Percentiles rank a stretch among this genome's conserved stretches.
These are phyloP conservation scores for Furcasterigmium sp. DNA, from an alignment of 2,329 filamentous ascomycete species.

Conservation along the genomic window DNA sequence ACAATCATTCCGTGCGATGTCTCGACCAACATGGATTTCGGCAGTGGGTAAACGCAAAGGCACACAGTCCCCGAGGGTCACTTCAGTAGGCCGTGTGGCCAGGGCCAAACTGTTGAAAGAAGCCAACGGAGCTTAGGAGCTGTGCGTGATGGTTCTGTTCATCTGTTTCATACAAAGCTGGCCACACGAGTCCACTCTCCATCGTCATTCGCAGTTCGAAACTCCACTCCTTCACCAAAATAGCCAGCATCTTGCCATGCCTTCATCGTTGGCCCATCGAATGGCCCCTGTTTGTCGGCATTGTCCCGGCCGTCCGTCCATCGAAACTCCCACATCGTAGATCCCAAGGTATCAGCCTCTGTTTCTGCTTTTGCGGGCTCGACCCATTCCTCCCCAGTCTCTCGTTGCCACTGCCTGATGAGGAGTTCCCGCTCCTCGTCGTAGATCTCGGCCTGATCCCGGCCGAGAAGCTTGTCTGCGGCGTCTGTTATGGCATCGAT, in stretches of 20 bases:
- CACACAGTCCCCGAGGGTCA: no score
- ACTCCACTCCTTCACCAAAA: conserved; percentile 85
- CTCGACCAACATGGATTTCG: no score
- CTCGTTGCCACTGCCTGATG: conserved; percentile 74
- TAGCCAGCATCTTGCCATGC: conserved; percentile 91
- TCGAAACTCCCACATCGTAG: conserved; percentile 76
- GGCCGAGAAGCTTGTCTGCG: conserved; percentile 77
- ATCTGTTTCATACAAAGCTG: conserved; percentile 33
- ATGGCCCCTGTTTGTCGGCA: conserved; percentile 77
- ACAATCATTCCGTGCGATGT: no score
- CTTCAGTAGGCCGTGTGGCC: no score
- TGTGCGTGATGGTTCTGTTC: no score
- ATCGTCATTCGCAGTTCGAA: conserved; percentile 53
- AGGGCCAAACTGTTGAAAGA: no score
- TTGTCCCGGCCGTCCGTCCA: conserved; percentile 87
- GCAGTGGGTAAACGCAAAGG: no score
- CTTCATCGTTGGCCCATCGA: conserved; percentile 78
- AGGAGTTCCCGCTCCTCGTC: conserved; percentile 81
- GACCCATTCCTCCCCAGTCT: conserved; percentile 82
- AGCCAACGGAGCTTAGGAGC: no score
- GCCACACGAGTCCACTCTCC: conserved; percentile 47
- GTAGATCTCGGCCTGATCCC: conserved; percentile 87
- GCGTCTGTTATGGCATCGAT: conserved; percentile 84
- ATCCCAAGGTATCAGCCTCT: neutral
- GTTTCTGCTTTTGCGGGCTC: conserved; percentile 30